Evolutionary conservation across 352 stramenopile species (phyloP), one percentile per base, ranked within the genome.

Genomic region (Phytophthora idaei): DNA sequence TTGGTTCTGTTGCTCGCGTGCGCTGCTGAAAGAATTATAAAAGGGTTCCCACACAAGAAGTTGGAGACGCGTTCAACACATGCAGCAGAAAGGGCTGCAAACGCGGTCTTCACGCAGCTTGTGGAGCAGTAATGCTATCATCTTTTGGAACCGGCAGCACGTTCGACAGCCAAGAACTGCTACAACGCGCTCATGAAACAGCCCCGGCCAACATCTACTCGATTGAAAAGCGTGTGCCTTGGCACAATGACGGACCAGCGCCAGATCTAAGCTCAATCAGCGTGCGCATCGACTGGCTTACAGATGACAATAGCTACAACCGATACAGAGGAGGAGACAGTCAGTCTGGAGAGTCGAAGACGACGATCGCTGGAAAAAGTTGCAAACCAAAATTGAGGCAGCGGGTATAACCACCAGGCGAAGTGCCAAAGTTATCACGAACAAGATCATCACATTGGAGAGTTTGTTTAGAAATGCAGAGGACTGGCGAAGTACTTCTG

Each of bases 361-460:
- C 25, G 27, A 28, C 14, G 25, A 52, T 52, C 21, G 46, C 46
- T 7, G 17, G 46, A 21, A 21, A 37, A 7, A 52, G 8, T 27
- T 37, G 27, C 21, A 9, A n/a, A 4, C 12, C 4, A 42, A 5
- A 34, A 32, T 29, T 14, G 29, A 10, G 32, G 17, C 17, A 45
- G 12, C 36, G 4, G 36, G 36, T 46, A 46, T 32, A n/a, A 14
- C 31, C 5, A 57, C 50, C 2, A 15, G 2, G 8, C 15, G 50
- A 6, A 57, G n/a, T n/a, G n/a, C 17, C 5, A 45, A 57, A 57
- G 50, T 46, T 29, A 49, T 59, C 25, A 59, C 52, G 6, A 59
- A 63, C 12, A 55, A 55, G n/a, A 55, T 51, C 8, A 17, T 2
- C 0, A 8, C 39, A n/a, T n/a, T 61, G 28, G 53, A 61, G 28